Base-by-base conservation (phyloP, 192 early-diverging fungal species). In the Powellomyces hirtus region DNA sequence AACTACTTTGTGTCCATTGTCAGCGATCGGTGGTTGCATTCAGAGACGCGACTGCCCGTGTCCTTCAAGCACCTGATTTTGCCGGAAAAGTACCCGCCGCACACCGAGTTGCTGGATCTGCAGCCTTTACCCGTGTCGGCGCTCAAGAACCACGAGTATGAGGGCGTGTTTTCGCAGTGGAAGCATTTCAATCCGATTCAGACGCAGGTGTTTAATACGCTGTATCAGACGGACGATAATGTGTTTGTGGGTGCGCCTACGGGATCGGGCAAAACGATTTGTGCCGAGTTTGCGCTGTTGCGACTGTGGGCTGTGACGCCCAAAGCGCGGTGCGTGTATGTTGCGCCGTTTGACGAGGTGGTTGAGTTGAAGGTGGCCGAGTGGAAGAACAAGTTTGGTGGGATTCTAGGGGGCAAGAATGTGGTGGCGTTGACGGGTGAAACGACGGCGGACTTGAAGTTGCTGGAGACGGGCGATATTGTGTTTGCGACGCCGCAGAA, bases 1-100 rank as follows among this genome's bases (percentile, higher is more conserved):
- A 96, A 98, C 73, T 98, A 94, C 75, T 99, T 96, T 79, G 91
- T 99, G 46, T 82, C 82, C 38, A 81, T 98, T 2, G 78, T 94
- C n/a, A 91, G 93, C 34, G 97, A 99, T 76, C 86, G 95, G 1
- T 99, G 97, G 97, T 73, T 99, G 46, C 89, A 92, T 61, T 89
- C 87, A 6, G 96, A 98, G 72, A 94, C 94, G 14, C 82, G 93
- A 10, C 71, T 95, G 62, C 91, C 97, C 4, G 90, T 99, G 27
- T 96, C 94, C 13, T 94, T 99, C 80, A 87, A 89, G 73, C 91
- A 95, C 66, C 68, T 99, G 69, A 91, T 92, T 38, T 68, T 99
- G 55, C 97, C 97, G 0, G 91, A 92, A 53, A 92, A 92, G 70
- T 95, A 93, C 59, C 85, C 92, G 24, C 94, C 97, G 22, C 96